Conservation (phyloP, 805 yeast genomes). For the Suhomyces canberraensis region DNA sequence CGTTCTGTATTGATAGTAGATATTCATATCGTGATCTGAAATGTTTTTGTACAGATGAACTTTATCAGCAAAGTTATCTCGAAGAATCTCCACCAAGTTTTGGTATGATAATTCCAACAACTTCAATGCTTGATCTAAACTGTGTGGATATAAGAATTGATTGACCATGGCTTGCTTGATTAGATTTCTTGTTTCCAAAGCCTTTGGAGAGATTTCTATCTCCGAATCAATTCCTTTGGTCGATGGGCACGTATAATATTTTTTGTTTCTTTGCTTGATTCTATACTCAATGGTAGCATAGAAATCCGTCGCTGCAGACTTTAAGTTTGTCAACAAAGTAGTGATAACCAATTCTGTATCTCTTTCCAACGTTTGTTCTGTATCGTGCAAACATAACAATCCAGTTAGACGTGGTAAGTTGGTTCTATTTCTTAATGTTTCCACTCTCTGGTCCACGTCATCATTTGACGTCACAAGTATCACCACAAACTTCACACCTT, state of each 20-base stretch:
- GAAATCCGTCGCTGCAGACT: constrained; percentile 28
- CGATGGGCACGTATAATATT: constrained; percentile 36
- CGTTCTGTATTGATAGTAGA: constrained; percentile 36
- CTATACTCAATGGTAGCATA: constrained; percentile 29
- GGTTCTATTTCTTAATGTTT: constrained; percentile 24
- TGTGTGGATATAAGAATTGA: constrained; percentile 32
- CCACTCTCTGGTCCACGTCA: constrained; percentile 20
- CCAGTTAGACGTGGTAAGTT: constrained; percentile 31
- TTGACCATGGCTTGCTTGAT: constrained; percentile 34
- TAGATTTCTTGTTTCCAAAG: constrained; percentile 36
- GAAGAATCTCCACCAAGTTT: constrained; percentile 23
- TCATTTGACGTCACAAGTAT: constrained; percentile 15
- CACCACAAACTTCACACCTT: constrained; percentile 19
- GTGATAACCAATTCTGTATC: constrained; percentile 32
- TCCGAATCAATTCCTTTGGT: constrained; percentile 21
- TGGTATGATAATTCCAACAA: constrained; percentile 34
- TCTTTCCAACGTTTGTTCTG: constrained; percentile 13
- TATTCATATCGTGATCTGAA: constrained; percentile 26
- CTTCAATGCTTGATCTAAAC: constrained; percentile 28
- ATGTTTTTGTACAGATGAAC: constrained; percentile 4
- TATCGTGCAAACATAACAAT: constrained; percentile 21
- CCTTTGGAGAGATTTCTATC: constrained; percentile 33
- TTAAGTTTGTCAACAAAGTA: constrained; percentile 28
- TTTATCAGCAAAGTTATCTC: constrained; percentile 11
- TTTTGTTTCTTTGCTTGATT: constrained; percentile 32